Evolutionary conservation across 345 rosid species (phyloP), one percentile per base, ranked within the genome.

Genomic region (Crucihimalaya himalaica): DNA sequence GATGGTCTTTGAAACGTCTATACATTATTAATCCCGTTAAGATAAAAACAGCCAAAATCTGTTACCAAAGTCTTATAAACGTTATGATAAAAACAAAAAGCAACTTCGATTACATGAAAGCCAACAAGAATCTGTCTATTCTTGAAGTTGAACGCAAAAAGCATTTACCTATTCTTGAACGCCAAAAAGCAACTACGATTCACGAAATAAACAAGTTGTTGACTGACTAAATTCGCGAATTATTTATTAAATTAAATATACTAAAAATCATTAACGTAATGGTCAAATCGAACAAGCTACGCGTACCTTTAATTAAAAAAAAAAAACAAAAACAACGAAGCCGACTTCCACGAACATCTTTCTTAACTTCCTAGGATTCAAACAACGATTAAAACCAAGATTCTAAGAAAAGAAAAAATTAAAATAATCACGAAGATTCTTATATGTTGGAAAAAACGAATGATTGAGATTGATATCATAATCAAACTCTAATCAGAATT

Each of bases 171-270:
- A 60, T 39, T 75, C 55, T 66, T 48, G 66, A 66, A 73, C 51
- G 52, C 66, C 59, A 50, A 66, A 55, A 58, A 50, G 62, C 53
- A 51, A 42, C 34, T 6, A 68, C 11, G 40, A 34, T 54, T 29
- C 79, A 62, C 79, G 70, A 76, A 62, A 76, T 75, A 69, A 55
- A 70, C 60, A 76, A 62, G 75, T 76, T 43, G 75, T 76, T 69
- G 75, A 62, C 70, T 62, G 34, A 45, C 27, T 53, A 27, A 27
- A 20, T 75, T 61, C 18, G 16, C 6, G 6, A 42, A 76, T n/a
- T 10, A 27, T 32, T 62, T 20, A 7, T 46, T 8, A 13, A 68
- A 5, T 39, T 29, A 3, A 51, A 40, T 8, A 15, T n/a, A 9
- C 23, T 32, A 23, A 23, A 32, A 23, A 12, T 31, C 48, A 52